Evolutionary conservation across 139 green algal genomes (phyloP).

Genomic region (Ettlia oleoabundans): DNA sequence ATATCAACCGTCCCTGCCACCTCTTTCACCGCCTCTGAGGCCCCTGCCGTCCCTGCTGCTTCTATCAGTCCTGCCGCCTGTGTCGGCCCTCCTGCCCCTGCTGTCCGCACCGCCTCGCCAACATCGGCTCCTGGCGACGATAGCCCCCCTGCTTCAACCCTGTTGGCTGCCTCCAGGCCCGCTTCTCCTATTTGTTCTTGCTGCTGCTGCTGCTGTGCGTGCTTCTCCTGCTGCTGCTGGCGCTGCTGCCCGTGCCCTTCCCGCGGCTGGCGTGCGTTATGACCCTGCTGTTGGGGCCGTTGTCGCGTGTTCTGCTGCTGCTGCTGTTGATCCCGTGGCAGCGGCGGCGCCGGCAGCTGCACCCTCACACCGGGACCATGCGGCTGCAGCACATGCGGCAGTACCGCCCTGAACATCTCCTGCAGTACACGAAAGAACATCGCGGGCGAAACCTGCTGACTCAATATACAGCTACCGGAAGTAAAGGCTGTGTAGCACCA

Average conservation of each 20-base stretch:
- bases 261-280: not conserved
- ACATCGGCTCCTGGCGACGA: no score
- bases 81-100: not conserved
- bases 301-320: no score
- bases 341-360: slow-evolving; percentile 13
- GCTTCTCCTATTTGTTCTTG: no score
- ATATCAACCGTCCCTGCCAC: no score
- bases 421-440: not conserved
- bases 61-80: not conserved
- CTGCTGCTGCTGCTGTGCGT: not conserved
- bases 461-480: no score
- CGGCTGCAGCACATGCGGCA: not conserved
- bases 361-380: not conserved
- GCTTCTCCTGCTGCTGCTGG: not conserved
- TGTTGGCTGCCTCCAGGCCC: not conserved
- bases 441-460: not conserved
- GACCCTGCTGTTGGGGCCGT: no score
- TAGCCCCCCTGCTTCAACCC: not conserved
- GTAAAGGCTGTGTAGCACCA: no score
- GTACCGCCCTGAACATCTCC: slow-evolving; percentile 13
- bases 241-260: not conserved
- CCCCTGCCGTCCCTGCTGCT: not conserved
- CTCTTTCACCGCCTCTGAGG: not conserved
- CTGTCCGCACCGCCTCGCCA: no score
- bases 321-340: not conserved